Percentiles rank a stretch among this genome's conserved stretches.
These are phyloP conservation scores for Nemania sp. DNA, from an alignment of 2,329 filamentous ascomycete species.

Conservation along the genomic window DNA sequence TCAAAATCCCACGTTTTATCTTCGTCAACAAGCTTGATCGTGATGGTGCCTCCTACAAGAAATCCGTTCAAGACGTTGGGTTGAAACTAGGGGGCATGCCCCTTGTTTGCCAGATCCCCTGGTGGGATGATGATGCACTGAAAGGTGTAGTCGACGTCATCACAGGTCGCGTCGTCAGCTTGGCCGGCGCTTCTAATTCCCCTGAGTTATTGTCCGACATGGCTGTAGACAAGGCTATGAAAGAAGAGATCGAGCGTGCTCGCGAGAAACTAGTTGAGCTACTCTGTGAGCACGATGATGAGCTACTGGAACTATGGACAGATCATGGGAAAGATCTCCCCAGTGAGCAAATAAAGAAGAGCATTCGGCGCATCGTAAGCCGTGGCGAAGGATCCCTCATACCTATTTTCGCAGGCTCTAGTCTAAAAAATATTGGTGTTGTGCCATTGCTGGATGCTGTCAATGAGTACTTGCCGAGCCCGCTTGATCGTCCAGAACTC, in stretches of 20 bases:
- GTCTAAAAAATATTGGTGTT: conserved; percentile 91
- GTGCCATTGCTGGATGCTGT: conserved; percentile 89
- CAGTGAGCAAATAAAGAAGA: conserved; percentile 67
- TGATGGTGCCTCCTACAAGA: conserved; percentile 79
- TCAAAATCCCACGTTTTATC: conserved; percentile 79
- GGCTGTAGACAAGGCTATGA: conserved; percentile 54
- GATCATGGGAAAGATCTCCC: conserved; percentile 76
- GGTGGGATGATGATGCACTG: conserved; percentile 83
- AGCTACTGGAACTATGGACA: conserved; percentile 81
- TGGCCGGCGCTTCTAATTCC: conserved; percentile 53
- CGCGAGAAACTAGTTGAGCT: conserved; percentile 78
- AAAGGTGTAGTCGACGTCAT: conserved; percentile 85
- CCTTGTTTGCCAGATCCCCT: conserved; percentile 90
- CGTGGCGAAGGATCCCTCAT: conserved; percentile 72
- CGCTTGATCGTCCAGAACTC: conserved; percentile 76
- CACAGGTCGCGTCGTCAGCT: conserved; percentile 73
- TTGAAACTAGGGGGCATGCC: conserved; percentile 80
- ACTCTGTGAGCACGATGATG: conserved; percentile 86
- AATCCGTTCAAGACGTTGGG: conserved; percentile 84
- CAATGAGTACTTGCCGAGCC: conserved; percentile 83
- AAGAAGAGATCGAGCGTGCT: conserved; percentile 72
- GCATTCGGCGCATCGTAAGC: conserved; percentile 73
- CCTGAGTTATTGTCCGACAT: conserved; percentile 52
- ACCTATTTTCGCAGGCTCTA: conserved; percentile 88
- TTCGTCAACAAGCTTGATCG: conserved; percentile 87